A percentile compares a stretch with the other conserved stretches of the same genome.
Evolutionary conservation across 2,329 filamentous ascomycete species (phyloP).

Genomic region (Trichophyton benhamiae): DNA sequence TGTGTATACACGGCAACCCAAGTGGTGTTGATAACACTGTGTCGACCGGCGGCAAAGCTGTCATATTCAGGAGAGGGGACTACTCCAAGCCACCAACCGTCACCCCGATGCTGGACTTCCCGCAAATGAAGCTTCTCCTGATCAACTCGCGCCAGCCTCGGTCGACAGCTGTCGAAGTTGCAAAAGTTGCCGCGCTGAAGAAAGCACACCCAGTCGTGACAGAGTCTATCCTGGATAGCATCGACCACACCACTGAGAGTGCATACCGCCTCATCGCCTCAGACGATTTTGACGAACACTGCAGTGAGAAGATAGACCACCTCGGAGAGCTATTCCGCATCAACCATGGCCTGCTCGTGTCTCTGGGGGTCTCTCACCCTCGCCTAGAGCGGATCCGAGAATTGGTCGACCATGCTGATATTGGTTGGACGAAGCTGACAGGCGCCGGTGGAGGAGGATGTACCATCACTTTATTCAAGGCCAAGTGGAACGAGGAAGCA

Average conservation of each 20-base stretch:
- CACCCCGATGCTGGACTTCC: constrained; percentile 69
- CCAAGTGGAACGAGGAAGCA: constrained; percentile 45
- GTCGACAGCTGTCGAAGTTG: constrained; percentile 74
- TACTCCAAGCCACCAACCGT: constrained; percentile 67
- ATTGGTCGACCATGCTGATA: constrained; percentile 73
- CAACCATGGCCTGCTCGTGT: constrained; percentile 86
- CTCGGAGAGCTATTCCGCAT: constrained; percentile 83
- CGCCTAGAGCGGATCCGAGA: constrained; percentile 83
- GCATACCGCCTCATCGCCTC: constrained; percentile 44
- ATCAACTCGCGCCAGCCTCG: constrained; percentile 82
- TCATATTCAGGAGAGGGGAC: constrained; percentile 73
- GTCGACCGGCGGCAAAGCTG: constrained; percentile 81
- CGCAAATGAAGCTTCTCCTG: constrained; percentile 77
- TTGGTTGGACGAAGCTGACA: constrained; percentile 96
- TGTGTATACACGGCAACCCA: constrained; percentile 95
- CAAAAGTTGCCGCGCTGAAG: constrained; percentile 66
- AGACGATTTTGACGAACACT: constrained; percentile 52
- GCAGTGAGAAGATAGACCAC: constrained; percentile 44
- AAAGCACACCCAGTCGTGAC: constrained; percentile 63
- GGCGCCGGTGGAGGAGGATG: constrained; percentile 92
- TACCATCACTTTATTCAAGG: constrained; percentile 78
- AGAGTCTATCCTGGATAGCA: constrained; percentile 68
- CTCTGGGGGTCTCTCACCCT: constrained; percentile 87
- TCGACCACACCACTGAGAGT: constrained; percentile 52
- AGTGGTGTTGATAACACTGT: constrained; percentile 97